Evolutionary conservation across 2,329 filamentous ascomycete species (phyloP), one percentile per base, ranked within the genome.

Genomic region (Colletotrichum godetiae): DNA sequence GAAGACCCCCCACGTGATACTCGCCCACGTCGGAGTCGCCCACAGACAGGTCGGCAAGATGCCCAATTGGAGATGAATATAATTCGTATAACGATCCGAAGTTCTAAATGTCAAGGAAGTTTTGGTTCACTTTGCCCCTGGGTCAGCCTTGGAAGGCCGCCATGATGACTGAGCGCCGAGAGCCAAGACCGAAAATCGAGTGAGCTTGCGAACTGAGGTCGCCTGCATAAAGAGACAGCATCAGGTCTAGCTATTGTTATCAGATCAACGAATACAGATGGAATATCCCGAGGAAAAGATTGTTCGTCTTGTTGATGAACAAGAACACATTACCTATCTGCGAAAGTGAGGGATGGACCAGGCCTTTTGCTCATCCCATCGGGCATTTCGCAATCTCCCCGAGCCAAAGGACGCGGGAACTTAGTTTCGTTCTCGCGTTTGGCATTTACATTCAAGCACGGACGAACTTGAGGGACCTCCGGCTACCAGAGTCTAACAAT

Each of bases 381-480:
- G 42, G 42, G 19, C 19, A 19, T 4, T 19, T n/a, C 42, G 6
- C 42, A 15, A n/a, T 46, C 42, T 46, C 42, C 42, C 19, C 13
- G n/a, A 55, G 5, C 15, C 24, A 31, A 19, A 31, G 27, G 27
- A 33, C 31, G 12, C 24, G 27, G 27, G 24, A 29, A 31, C 5
- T 29, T 31, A 33, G 15, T 57, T 33, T 29, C 22, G 7, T 24
- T 10, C 22, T 33, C 55, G 29, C 19, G 27, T 57, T 33, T 53
- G 52, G n/a, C 27, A 27, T 53, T 4, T 4, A 12, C 0, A 6
- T 4, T 53, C 27, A 29, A 49, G 56, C 46, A 49, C 55, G 60
- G 61, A 70, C 42, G 19, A 66, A 42, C 56, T 6, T 52, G 29
- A 49, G 56, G 53, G 58, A 29, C 37, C 7, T 63, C 65, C 52